A percentile compares a stretch with the other conserved stretches of the same genome.
Conservation (phyloP, 2,329 filamentous ascomycete species). For the Polytolypa hystricis region DNA sequence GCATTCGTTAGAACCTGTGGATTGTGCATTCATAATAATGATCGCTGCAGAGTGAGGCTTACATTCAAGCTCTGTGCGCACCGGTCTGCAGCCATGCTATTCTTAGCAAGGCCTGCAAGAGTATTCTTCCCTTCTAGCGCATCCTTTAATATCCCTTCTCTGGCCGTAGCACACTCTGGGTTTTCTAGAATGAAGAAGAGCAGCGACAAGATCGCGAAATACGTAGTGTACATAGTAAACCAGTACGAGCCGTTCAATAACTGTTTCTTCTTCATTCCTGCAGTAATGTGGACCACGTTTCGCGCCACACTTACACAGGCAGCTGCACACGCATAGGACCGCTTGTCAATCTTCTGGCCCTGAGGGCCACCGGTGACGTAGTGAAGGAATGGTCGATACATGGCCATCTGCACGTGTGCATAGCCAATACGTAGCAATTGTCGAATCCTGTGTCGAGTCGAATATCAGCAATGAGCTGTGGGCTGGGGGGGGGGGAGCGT, state of each 20-base stretch:
- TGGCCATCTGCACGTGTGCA: constrained; percentile 52
- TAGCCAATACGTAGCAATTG: constrained; percentile 53
- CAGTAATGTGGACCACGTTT: constrained; percentile 55
- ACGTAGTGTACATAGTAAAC: constrained; percentile 60
- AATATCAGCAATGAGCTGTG: not conserved
- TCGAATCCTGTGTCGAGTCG: constrained; percentile 38
- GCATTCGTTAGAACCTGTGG: not conserved
- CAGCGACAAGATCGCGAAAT: constrained; percentile 54
- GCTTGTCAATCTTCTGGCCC: constrained; percentile 44
- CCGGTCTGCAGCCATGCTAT: constrained; percentile 79
- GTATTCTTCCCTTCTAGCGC: constrained; percentile 76
- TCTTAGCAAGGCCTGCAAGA: constrained; percentile 64
- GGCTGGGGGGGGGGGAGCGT: too few relatives aligned
- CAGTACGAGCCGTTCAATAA: constrained; percentile 53
- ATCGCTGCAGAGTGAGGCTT: constrained; percentile 26
- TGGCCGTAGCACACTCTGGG: constrained; percentile 47
- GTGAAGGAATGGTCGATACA: constrained; percentile 56
- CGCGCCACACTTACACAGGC: constrained; percentile 55
- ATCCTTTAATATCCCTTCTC: constrained; percentile 68
- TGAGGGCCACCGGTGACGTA: constrained; percentile 46
- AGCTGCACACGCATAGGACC: constrained; percentile 54
- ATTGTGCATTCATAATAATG: constrained; percentile 9
- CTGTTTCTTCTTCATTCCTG: constrained; percentile 51
- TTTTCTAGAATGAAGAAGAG: constrained; percentile 56
- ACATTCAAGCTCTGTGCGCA: constrained; percentile 70